Base-by-base conservation (phyloP, 352 stramenopile species). In the Albugo candida region DNA sequence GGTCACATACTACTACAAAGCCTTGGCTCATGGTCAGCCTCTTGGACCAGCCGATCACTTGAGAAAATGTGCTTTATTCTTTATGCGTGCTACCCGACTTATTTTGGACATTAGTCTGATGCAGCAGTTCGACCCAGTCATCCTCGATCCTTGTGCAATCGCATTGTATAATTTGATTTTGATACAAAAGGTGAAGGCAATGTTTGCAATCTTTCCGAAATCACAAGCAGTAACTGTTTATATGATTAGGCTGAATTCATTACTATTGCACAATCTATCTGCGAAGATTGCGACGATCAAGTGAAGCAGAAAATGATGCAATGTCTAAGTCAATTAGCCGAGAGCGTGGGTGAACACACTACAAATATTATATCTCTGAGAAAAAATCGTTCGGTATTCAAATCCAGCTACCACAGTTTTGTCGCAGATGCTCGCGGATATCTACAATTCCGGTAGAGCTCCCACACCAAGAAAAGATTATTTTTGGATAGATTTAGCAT, bases 131-230 rank as follows among this genome's bases (percentile, higher is more conserved):
- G 74, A 86, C 45, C 68, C 68, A 0, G 50, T 64, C 24, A 79
- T 87, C 36, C 58, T 91, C 5, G 77, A 91, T 54, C 63, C 60
- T 16, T 85, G 72, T 42, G 62, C 74, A 11, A 54, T 67, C 16
- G 69, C 77, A 10, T 56, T 91, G 19, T 91, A 83, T 54, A 69
- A 72, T n/a, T 63, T 91, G 18, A 70, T 91, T 47, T 63, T 91
- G 47, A 76, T 85, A 37, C 70, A 86, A 45, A 66, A 79, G 41
- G 63, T 31, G 24, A 31, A 31, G 24, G 24, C 24, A 3, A 8
- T 31, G 24, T 31, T 31, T 8, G 3, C 24, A 31, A 8, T 31
- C 8, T 31, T 31, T 31, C 24, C 8, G 24, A 31, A 3, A 31
- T 10, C 3, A 31, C 24, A 31, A 31, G 24, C 24, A 31, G 24